Evolutionary conservation across 805 yeast genomes (phyloP).

Genomic region (Metschnikowia lachancei): DNA sequence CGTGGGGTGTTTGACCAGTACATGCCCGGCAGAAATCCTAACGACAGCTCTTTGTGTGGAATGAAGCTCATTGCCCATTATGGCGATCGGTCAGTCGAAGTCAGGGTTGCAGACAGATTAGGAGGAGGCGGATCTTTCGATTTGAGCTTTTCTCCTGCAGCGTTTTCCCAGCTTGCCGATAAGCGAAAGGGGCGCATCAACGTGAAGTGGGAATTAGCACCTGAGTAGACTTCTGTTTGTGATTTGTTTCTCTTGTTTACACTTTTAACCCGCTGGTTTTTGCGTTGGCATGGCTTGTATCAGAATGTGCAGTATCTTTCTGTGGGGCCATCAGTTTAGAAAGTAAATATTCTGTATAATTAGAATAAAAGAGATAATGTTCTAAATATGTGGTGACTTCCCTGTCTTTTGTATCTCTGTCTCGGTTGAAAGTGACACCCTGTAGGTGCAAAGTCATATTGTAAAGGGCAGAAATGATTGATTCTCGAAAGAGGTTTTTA

Average conservation of each 20-base stretch:
- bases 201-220: slow-evolving; percentile 48
- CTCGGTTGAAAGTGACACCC: too few species aligned
- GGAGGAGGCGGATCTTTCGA: slow-evolving; percentile 50
- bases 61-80: slow-evolving; percentile 46
- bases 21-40: slow-evolving; percentile 35
- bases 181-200: slow-evolving; percentile 50
- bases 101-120: slow-evolving; percentile 57
- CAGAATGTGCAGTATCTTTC: too few species aligned
- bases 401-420: too few species aligned
- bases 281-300: too few species aligned
- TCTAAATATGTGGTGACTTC: too few species aligned
- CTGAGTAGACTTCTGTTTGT: background rate
- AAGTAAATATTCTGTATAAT: too few species aligned
- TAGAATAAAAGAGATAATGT: too few species aligned
- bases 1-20: slow-evolving; percentile 37
- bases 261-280: too few species aligned
- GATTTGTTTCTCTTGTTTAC: background rate
- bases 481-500: too few species aligned
- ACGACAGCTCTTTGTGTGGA: slow-evolving; percentile 52
- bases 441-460: too few species aligned
- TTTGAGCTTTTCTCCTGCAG: slow-evolving; percentile 59
- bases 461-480: too few species aligned
- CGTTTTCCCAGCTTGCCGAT: slow-evolving; percentile 52
- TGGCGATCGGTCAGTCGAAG: slow-evolving; percentile 51
- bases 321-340: too few species aligned